Evolutionary conservation across 2,329 filamentous ascomycete species (phyloP).

Genomic region (Pezicula radicicola): DNA sequence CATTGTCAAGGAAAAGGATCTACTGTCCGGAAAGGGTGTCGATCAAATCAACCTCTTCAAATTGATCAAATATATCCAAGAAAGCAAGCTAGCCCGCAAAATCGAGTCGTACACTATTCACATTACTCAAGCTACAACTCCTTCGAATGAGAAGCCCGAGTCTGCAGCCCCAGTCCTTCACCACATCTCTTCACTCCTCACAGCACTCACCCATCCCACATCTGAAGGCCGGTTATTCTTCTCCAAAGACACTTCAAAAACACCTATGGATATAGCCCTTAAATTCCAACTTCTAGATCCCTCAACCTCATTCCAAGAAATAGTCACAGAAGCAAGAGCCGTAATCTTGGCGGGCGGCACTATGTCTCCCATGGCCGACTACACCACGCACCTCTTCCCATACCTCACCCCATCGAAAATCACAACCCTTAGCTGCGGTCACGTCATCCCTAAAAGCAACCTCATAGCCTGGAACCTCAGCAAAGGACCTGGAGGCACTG

Average conservation of each 20-base stretch:
- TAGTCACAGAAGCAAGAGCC: conserved; percentile 79
- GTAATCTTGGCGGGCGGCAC: conserved; percentile 92
- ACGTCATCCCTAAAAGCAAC: conserved; percentile 83
- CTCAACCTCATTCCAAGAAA: conserved; percentile 84
- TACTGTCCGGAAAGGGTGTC: conserved; percentile 80
- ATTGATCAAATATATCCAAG: conserved; percentile 80
- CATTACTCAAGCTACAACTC: conserved; percentile 26
- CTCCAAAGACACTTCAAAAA: conserved; percentile 36
- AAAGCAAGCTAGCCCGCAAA: conserved; percentile 91
- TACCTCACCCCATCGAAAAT: conserved; percentile 62
- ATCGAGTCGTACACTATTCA: conserved; percentile 83
- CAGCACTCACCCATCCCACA: conserved; percentile 83
- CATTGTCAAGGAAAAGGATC: conserved; percentile 64
- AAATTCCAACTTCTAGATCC: conserved; percentile 90
- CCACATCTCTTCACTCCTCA: conserved; percentile 66
- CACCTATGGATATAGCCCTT: conserved; percentile 52
- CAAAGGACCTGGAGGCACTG: conserved; percentile 40
- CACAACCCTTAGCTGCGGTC: conserved; percentile 84
- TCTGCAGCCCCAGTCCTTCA: conserved; percentile 29
- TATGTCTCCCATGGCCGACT: conserved; percentile 96
- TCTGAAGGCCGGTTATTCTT: conserved; percentile 66
- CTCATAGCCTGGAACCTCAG: conserved; percentile 74
- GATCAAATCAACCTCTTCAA: conserved; percentile 96
- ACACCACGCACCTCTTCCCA: conserved; percentile 80
- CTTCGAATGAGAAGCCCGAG: conserved; percentile 6